Conservation (phyloP, 2,329 filamentous ascomycete genomes). For the Botryosphaeria dothidea region DNA sequence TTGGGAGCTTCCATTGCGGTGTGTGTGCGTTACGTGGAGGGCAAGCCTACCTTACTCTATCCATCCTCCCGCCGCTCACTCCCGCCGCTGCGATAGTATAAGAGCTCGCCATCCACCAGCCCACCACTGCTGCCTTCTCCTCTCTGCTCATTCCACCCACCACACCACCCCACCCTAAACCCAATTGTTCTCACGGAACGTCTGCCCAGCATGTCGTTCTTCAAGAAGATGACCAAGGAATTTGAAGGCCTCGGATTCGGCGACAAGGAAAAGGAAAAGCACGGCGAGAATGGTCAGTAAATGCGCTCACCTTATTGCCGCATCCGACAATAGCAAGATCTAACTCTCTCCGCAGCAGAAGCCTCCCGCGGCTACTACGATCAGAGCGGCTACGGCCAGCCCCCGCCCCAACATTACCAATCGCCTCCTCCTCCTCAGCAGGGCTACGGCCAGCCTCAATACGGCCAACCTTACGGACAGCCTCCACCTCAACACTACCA, state of each 20-base stretch:
- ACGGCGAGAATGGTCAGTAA: constrained; percentile 25
- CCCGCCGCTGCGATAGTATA: not conserved
- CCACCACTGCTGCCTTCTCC: not conserved
- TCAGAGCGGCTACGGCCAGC: constrained; percentile 23
- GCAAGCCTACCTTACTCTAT: not conserved
- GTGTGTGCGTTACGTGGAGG: constrained; percentile 11
- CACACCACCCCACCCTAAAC: not conserved
- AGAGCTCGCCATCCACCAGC: not conserved
- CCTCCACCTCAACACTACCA: constrained; percentile 28
- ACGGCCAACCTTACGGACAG: constrained; percentile 27
- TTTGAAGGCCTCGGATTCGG: constrained; percentile 41
- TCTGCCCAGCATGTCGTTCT: constrained; percentile 42
- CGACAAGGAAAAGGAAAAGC: constrained; percentile 32
- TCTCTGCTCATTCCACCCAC: not conserved
- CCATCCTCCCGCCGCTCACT: not conserved
- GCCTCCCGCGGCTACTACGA: constrained; percentile 21
- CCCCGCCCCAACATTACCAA: constrained; percentile 23
- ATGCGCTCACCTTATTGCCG: not conserved
- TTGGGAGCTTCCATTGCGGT: constrained; percentile 6
- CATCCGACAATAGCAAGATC: not conserved
- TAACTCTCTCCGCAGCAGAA: not conserved
- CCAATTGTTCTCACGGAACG: not conserved
- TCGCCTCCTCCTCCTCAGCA: constrained; percentile 16
- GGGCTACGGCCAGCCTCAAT: constrained; percentile 28
- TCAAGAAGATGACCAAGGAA: constrained; percentile 50